Percentiles rank a stretch among this genome's conserved stretches.
These are phyloP conservation scores for Pestalotiopsis sp. DNA, from an alignment of 2,329 filamentous ascomycete species.

Conservation along the genomic window DNA sequence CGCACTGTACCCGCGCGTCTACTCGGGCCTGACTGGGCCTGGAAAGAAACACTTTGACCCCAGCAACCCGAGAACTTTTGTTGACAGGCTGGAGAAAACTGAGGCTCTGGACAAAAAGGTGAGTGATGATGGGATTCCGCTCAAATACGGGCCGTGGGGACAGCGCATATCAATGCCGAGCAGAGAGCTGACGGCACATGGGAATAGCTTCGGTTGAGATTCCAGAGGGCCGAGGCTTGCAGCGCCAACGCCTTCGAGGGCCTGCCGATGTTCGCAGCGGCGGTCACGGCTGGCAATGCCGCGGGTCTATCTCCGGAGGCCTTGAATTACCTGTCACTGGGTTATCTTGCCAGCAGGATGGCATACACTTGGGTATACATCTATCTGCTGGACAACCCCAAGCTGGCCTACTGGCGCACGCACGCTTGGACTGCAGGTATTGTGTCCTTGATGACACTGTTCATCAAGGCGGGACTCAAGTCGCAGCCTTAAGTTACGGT, in stretches of 20 bases:
- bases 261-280: slow-evolving; percentile 15
- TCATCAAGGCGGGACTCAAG: slow-evolving; percentile 26
- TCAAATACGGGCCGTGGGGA: too few species aligned
- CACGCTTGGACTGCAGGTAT: slow-evolving; percentile 25
- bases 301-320: slow-evolving; percentile 1
- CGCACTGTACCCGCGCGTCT: slow-evolving; percentile 26
- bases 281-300: slow-evolving; percentile 19
- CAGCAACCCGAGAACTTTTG: slow-evolving; percentile 27
- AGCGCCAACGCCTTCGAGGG: slow-evolving; percentile 16
- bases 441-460: slow-evolving; percentile 21
- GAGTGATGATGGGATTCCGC: background rate
- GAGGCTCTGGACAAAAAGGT: slow-evolving; percentile 30
- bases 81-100: slow-evolving; percentile 23
- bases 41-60: slow-evolving; percentile 30
- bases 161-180: background rate
- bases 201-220: slow-evolving; percentile 21
- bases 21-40: slow-evolving; percentile 32
- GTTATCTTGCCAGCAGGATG: slow-evolving; percentile 12
- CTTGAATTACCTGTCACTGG: slow-evolving; percentile 13
- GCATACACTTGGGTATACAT: slow-evolving; percentile 19
- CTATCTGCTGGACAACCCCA: slow-evolving; percentile 21
- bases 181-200: slow-evolving; percentile 5
- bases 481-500: background rate
- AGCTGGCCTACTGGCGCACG: slow-evolving; percentile 21
- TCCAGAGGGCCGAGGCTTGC: slow-evolving; percentile 16